Evolutionary conservation across 495 filamentous ascomycete genomes (phyloP).

Genomic region (Talaromyces stipitatus): DNA sequence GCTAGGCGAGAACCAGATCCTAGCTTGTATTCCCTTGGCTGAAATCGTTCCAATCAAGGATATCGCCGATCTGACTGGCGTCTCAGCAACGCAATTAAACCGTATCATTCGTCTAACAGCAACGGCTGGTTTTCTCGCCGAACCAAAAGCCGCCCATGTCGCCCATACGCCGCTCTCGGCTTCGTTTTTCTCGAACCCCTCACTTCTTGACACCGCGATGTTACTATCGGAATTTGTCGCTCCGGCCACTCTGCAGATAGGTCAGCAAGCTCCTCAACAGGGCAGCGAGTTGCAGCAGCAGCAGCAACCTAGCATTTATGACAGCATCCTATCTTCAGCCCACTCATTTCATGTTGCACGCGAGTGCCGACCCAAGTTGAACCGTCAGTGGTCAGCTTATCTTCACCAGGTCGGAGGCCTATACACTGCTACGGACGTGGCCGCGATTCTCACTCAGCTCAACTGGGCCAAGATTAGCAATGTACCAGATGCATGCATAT

Average conservation of each 20-base stretch:
- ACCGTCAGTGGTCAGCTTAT: conserved; percentile 26
- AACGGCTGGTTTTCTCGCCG: conserved; percentile 30
- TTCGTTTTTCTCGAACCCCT: conserved; percentile 23
- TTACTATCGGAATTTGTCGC: conserved; percentile 26
- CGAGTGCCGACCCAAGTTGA: conserved; percentile 18
- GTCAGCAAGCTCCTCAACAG: too few relatives aligned
- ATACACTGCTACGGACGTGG: neutral
- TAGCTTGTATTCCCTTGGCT: conserved; percentile 31
- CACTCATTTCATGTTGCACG: neutral
- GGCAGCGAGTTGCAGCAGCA: too few relatives aligned
- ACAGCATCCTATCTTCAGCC: conserved; percentile 6
- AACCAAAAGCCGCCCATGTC: conserved; percentile 22
- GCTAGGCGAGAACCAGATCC: conserved; percentile 35
- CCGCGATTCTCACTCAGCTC: neutral
- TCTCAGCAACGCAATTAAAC: conserved; percentile 25
- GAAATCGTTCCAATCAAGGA: conserved; percentile 26
- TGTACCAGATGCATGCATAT: neutral
- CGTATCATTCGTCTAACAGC: conserved; percentile 30
- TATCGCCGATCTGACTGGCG: conserved; percentile 23
- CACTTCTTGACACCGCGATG: conserved; percentile 27
- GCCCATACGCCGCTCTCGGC: conserved; percentile 30
- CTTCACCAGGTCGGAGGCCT: conserved; percentile 9
- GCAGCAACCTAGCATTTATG: conserved; percentile 15
- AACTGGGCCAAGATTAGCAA: conserved; percentile 2
- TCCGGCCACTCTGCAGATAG: conserved; percentile 29